phyloP scores from a whole-genome alignment of 257 asterid species.

The Linaria vulgaris region DNA sequence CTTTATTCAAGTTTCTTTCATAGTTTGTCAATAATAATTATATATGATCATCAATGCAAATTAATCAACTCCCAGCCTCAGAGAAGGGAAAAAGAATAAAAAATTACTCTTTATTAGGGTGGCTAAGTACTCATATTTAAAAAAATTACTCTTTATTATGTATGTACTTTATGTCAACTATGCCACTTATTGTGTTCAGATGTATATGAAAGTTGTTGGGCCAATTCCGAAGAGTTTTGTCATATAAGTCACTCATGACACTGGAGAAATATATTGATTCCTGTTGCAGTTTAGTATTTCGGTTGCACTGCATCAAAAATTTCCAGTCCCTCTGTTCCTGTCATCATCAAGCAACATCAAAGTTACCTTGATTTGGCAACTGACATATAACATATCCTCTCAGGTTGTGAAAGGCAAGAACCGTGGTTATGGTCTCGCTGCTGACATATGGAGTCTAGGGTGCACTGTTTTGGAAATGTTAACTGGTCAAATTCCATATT shows the following conservation, averaged over 20 bases:
- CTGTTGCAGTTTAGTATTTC: neutral
- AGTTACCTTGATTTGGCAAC: constrained; percentile 22
- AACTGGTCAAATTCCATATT: constrained; percentile 62
- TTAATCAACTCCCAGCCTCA: neutral
- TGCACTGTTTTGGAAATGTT: constrained; percentile 72
- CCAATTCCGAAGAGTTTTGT: neutral
- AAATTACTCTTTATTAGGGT: neutral
- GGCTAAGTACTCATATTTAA: constrained; percentile 6
- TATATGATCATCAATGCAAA: neutral
- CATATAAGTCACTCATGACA: neutral
- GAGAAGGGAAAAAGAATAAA: neutral
- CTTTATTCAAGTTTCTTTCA: neutral
- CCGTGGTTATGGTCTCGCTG: constrained; percentile 57
- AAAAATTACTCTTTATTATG: neutral
- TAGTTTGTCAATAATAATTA: neutral
- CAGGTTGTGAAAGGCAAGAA: constrained; percentile 56
- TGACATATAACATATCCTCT: constrained; percentile 18
- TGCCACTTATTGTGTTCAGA: neutral
- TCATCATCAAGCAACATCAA: constrained; percentile 7
- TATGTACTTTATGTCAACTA: neutral
- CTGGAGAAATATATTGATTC: neutral
- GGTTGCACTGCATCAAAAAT: constrained; percentile 22
- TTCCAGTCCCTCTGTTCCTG: neutral
- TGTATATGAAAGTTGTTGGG: neutral
- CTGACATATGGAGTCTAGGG: constrained; percentile 74